Conservation (phyloP, 2,329 filamentous ascomycete species). For the Colletotrichum camelliae region DNA sequence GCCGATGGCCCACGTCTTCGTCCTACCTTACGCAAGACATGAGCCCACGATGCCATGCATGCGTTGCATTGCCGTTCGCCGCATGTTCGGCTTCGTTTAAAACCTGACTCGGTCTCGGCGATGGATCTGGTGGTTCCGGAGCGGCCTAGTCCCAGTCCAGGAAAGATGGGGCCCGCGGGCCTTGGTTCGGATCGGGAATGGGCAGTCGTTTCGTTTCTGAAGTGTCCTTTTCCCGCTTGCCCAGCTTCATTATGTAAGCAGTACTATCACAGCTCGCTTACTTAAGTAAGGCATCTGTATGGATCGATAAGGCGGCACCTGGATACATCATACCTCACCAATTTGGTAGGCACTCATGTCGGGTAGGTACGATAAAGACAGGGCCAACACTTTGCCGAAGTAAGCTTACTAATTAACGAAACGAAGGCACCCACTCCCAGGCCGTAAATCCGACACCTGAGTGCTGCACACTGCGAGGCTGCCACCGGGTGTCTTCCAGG, state of each 20-base stretch:
- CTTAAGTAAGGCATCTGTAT: neutral
- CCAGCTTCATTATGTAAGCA: neutral
- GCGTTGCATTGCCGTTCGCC: neutral
- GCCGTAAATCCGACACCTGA: neutral
- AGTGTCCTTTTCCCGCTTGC: neutral
- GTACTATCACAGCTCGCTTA: neutral
- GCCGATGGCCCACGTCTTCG: slow-evolving; percentile 1
- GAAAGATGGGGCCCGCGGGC: slow-evolving; percentile 3
- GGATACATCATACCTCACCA: neutral
- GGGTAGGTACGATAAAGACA: neutral
- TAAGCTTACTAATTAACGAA: neutral
- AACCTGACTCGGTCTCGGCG: slow-evolving; percentile 19
- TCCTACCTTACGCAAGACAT: slow-evolving; percentile 9
- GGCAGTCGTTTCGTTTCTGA: neutral
- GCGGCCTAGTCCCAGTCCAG: slow-evolving; percentile 12
- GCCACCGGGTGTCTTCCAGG: neutral
- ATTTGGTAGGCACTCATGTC: neutral
- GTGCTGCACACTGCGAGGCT: neutral
- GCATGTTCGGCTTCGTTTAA: slow-evolving; percentile 1
- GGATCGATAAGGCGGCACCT: neutral
- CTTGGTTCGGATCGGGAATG: slow-evolving; percentile 1
- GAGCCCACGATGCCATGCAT: neutral
- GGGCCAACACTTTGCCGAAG: neutral
- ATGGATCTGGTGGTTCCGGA: slow-evolving; percentile 10
- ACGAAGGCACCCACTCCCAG: neutral